Conservation (phyloP, 805 yeast genomes). For the Middelhovenomyces tepae region DNA sequence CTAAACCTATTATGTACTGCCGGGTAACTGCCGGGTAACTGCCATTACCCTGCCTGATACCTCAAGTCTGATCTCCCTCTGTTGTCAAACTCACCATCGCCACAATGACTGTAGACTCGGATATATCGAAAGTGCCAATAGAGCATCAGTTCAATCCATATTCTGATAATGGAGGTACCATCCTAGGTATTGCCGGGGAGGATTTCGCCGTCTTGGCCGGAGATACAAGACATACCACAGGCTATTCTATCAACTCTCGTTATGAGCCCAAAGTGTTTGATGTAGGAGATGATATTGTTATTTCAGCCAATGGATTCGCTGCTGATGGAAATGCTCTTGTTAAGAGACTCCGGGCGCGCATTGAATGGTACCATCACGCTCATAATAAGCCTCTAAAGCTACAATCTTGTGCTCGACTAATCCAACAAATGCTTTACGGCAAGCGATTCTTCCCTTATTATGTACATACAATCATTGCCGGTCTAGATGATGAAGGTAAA, state of each 20-base stretch:
- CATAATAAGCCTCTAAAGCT: slow-evolving; percentile 65
- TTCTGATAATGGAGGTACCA: slow-evolving; percentile 94
- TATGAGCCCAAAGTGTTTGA: slow-evolving; percentile 83
- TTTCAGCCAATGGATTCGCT: slow-evolving; percentile 93
- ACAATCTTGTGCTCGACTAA: slow-evolving; percentile 75
- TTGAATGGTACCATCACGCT: slow-evolving; percentile 86
- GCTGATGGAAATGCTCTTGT: slow-evolving; percentile 89
- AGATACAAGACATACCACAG: slow-evolving; percentile 94
- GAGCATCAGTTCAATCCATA: slow-evolving; percentile 92
- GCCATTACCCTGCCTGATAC: no score
- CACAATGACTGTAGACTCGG: slow-evolving; percentile 8
- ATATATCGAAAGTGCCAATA: slow-evolving; percentile 53
- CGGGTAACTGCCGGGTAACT: no score
- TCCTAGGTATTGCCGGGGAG: slow-evolving; percentile 94
- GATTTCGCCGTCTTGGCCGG: slow-evolving; percentile 97
- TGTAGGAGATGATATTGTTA: slow-evolving; percentile 77
- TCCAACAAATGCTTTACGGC: slow-evolving; percentile 83
- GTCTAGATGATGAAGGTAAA: slow-evolving; percentile 81
- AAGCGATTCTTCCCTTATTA: slow-evolving; percentile 96
- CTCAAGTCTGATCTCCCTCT: slow-evolving; percentile 1
- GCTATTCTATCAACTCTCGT: slow-evolving; percentile 88
- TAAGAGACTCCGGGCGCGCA: slow-evolving; percentile 44
- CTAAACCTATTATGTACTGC: no score
- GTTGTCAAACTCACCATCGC: slow-evolving; percentile 1
- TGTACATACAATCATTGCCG: slow-evolving; percentile 90